Evolutionary conservation across 2,329 filamentous ascomycete species (phyloP), one percentile per base, ranked within the genome.

Genomic region (Fusarium drepaniforme): DNA sequence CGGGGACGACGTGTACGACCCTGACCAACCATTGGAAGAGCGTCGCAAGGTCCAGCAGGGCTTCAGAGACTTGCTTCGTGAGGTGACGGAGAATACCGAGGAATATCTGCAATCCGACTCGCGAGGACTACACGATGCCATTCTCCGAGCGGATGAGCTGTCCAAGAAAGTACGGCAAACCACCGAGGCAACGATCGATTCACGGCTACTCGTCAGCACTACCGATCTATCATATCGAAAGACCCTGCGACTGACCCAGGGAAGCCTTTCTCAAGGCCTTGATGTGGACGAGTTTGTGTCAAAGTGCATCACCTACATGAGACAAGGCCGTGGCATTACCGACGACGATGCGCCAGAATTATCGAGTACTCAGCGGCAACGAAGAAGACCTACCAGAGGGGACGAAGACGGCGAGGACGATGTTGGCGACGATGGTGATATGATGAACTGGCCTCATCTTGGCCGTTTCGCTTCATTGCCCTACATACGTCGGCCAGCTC

Each of bases 281-380:
- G 96, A 98, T 79, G 88, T 97, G 0, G 96, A 98, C 71, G 94
- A 98, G 78, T 97, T 98, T 79, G 91, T 98, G 16, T 93, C 94
- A 1, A 97, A 97, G 83, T 96, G 93, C 82, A 95, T 97, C 70
- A 90, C 90, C 5, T 98, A 94, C 81, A 98, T 98, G 95, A 91
- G 90, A 25, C 88, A 90, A 40, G 93, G 91, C 5, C 86, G 88
- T 9, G 89, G 88, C 13, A 89, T 90, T 28, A 83, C 84, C 16
- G 85, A 89, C 59, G 86, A 89, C 44, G 81, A 88, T 46, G 86
- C 86, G 2, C 85, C 85, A 9, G 88, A 88, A 60, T 84, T 89
- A 51, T 88, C 86, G 5, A 84, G 85, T 72, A 87, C 88, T 18
- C 86, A 89, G 77, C 83, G 87, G 58, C 82, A 86, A 71, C 83